Base-by-base conservation (phyloP, 2,329 filamentous ascomycete species). In the Calonectria multiphialidica region DNA sequence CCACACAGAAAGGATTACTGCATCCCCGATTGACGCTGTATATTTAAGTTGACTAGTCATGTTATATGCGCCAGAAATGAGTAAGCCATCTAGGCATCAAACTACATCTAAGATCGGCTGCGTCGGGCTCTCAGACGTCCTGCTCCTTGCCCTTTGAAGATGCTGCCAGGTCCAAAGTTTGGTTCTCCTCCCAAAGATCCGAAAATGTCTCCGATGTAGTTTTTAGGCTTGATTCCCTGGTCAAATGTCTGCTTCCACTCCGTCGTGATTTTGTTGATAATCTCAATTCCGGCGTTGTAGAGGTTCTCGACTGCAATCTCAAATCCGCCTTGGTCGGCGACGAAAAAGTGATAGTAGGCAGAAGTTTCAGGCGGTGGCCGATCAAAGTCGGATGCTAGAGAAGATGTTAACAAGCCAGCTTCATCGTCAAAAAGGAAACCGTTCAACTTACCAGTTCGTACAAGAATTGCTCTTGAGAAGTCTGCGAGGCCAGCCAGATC, bases 181-280 rank as follows among this genome's bases (percentile, higher is more conserved):
- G 75, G 75, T 0, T 45, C 59, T 0, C 75, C 75, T 23, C 75
- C 75, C 35, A 77, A 65, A 0, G 75, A 77, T 0, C 75, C 75
- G 68, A 77, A 77, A 0, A 77, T 72, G 23, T 77, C 75, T 0
- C 75, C 75, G 2, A 77, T 68, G 3, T 76, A 77, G 30, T 75
- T 77, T 5, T 55, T n/a, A 0, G 75, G 64, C 1, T 47, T 7
- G 10, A 77, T 33, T 0, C 75, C 75, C 10, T 62, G 28, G 23
- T 72, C 63, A 0, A 77, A 77, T 10, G n/a, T 77, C 7, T 33
- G 8, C 6, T 61, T 8, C 75, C 75, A 77, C 0, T 53, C 62
- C 1, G 53, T 10, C n/a, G 77, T 2, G 1, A 77, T 76, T 0
- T 66, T 68, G 18, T 77, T 18, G 2, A 76, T 61, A 0, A 71